Evolutionary conservation across 768 basidiomycete species (phyloP), one percentile per base, ranked within the genome.

Genomic region (Termitomyces sp.): DNA sequence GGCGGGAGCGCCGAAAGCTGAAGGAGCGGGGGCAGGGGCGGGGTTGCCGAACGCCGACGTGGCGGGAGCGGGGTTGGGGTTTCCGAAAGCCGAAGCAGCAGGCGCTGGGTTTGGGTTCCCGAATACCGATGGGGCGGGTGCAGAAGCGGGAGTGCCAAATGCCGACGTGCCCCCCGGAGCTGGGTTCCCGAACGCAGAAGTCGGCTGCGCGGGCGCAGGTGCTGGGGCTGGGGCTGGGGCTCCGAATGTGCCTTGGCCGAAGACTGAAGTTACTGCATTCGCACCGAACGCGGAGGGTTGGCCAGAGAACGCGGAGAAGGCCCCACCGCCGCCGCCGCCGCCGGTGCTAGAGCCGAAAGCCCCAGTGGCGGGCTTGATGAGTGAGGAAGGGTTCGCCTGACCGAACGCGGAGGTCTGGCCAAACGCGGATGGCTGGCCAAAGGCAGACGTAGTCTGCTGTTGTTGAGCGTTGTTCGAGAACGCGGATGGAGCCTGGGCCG

Each of bases 301-400:
- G 4, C 74, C 72, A n/a, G 80, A 72, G 65, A 85, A 85, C 4
- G 81, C 77, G 35, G 81, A 78, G 61, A 83, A 84, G 5, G 28
- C 53, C 8, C 49, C n/a, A n/a, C n/a, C 61, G 4, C 73, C 80
- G 16, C 79, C 74, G 2, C 78, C 74, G 16, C 69, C 68, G 1
- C 69, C 77, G 47, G 75, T 10, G 35, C 35, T 10, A 10, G 1
- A 75, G 0, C 77, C 77, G 46, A 87, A 87, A 2, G 81, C 81
- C 2, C 83, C 82, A 5, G 78, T 71, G 4, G 79, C 74, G 5
- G 83, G 79, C 61, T 80, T 81, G 58, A 84, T 77, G 26, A 83
- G 57, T 3, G 73, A 72, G 4, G 75, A 70, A 12, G 60, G 62
- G 1, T 70, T 57, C 47, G 65, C 35, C 60, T 72, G 72, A 3